These are phyloP conservation scores for Cystofilobasidium ferigula DNA, from an alignment of 768 basidiomycete genomes.

Conservation along the genomic window DNA sequence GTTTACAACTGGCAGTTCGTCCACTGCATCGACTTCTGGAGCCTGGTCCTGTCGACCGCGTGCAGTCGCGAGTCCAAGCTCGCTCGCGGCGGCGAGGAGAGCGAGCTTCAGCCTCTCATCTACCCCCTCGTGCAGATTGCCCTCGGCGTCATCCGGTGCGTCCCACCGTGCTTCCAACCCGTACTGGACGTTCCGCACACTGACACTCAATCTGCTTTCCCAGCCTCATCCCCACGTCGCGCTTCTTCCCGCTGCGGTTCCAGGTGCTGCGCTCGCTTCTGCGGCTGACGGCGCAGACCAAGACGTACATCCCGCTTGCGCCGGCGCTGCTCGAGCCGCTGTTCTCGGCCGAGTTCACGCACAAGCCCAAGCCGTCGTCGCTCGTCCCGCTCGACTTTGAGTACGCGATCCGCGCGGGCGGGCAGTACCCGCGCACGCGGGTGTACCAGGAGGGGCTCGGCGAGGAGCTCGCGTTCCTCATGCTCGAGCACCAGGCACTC, in stretches of 20 bases:
- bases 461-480: constrained; percentile 67
- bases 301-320: constrained; percentile 74
- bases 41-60: constrained; percentile 68
- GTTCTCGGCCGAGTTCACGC: constrained; percentile 55
- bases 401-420: constrained; percentile 70
- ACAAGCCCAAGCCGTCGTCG: constrained; percentile 70
- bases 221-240: constrained; percentile 78
- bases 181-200: background rate
- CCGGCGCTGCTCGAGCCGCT: constrained; percentile 80
- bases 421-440: constrained; percentile 76
- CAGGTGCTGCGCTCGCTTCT: constrained; percentile 81
- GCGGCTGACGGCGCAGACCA: constrained; percentile 70
- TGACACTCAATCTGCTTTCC: background rate
- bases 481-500: constrained; percentile 63
- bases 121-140: constrained; percentile 93
- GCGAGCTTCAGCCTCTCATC: constrained; percentile 73
- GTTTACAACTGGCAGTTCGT: constrained; percentile 99
- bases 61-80: constrained; percentile 53
- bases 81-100: constrained; percentile 49
- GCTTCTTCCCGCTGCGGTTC: constrained; percentile 89
- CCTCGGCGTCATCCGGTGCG: constrained; percentile 71
- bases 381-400: constrained; percentile 83
- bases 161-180: background rate
- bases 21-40: constrained; percentile 95
- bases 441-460: constrained; percentile 70